A percentile compares a stretch with the other conserved stretches of the same genome.
Conservation (phyloP, 768 basidiomycete genomes). For the Boletus rubescentipes region DNA sequence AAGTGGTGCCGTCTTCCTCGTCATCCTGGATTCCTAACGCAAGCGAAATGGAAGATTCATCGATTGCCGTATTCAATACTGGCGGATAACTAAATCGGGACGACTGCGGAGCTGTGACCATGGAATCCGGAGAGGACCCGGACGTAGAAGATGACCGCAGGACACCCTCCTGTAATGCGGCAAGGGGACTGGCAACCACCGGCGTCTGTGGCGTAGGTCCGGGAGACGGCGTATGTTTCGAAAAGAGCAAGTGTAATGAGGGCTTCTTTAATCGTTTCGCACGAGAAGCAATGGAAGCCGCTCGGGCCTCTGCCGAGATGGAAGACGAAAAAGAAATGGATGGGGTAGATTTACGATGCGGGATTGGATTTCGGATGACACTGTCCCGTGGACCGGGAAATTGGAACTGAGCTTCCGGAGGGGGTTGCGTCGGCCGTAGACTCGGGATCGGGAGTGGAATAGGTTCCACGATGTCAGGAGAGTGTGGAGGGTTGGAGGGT, state of each 20-base stretch:
- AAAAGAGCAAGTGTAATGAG: slow-evolving; percentile 66
- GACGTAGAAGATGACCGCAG: slow-evolving; percentile 29
- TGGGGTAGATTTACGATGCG: slow-evolving; percentile 38
- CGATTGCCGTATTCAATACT: slow-evolving; percentile 60
- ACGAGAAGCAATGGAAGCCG: slow-evolving; percentile 35
- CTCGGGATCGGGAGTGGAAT: slow-evolving; percentile 24
- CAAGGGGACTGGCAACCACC: slow-evolving; percentile 9
- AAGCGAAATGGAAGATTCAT: slow-evolving; percentile 49
- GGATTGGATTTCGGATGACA: slow-evolving; percentile 30
- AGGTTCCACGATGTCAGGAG: slow-evolving; percentile 32
- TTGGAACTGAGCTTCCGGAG: slow-evolving; percentile 34
- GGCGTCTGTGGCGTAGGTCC: slow-evolving; percentile 31
- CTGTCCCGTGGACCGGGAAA: slow-evolving; percentile 45
- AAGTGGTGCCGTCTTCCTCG: slow-evolving; percentile 20
- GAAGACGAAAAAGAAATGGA: slow-evolving; percentile 34
- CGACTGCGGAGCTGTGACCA: slow-evolving; percentile 59
- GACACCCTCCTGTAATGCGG: slow-evolving; percentile 15
- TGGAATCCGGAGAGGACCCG: slow-evolving; percentile 40
- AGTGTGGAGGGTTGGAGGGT: slow-evolving; percentile 25
- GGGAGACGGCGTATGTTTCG: slow-evolving; percentile 59
- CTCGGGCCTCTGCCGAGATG: slow-evolving; percentile 33
- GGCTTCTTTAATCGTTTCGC: slow-evolving; percentile 57
- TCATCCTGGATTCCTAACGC: slow-evolving; percentile 30
- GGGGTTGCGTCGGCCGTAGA: slow-evolving; percentile 20
- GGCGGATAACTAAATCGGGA: slow-evolving; percentile 51